Evolutionary conservation across 1,139 yeast species (phyloP).

Genomic region (Geotrichum klebahnii): DNA sequence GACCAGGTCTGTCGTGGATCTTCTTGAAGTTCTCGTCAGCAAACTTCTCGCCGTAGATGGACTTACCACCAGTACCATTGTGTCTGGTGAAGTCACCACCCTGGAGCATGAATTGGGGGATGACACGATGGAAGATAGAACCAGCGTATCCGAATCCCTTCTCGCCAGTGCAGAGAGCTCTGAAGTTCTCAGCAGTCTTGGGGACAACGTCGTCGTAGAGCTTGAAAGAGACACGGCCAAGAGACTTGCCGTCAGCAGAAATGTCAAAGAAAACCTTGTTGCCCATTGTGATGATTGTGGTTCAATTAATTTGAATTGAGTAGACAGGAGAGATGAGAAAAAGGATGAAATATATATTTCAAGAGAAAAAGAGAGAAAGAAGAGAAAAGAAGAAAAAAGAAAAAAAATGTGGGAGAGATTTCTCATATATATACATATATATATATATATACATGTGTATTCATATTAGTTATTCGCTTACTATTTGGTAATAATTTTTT

Average conservation of each 20-base stretch:
- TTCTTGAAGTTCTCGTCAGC: constrained; percentile 89
- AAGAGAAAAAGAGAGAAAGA: not conserved
- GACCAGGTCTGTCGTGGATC: constrained; percentile 89
- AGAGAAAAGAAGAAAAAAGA: not conserved
- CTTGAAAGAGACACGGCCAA: constrained; percentile 73
- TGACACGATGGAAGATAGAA: constrained; percentile 96
- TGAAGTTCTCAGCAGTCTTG: constrained; percentile 97
- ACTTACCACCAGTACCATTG: constrained; percentile 94
- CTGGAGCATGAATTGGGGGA: constrained; percentile 97
- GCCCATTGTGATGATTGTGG: constrained; percentile 32
- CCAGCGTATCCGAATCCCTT: constrained; percentile 92
- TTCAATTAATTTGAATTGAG: not conserved
- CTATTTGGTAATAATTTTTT: not conserved
- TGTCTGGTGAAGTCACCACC: constrained; percentile 89
- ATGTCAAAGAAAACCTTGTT: constrained; percentile 70
- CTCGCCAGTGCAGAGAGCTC: constrained; percentile 95
- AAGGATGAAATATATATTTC: too few relatives aligned
- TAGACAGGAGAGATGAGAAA: not conserved
- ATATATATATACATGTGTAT: not conserved
- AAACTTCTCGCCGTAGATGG: constrained; percentile 94
- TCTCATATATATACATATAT: not conserved
- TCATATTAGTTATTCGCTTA: not conserved
- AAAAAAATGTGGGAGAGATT: constrained; percentile 1
- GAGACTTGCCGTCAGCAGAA: constrained; percentile 55
- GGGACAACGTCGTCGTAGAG: constrained; percentile 93